Evolutionary conservation across 2,329 filamentous ascomycete species (phyloP).

Genomic region (Aspergillus japonicus): DNA sequence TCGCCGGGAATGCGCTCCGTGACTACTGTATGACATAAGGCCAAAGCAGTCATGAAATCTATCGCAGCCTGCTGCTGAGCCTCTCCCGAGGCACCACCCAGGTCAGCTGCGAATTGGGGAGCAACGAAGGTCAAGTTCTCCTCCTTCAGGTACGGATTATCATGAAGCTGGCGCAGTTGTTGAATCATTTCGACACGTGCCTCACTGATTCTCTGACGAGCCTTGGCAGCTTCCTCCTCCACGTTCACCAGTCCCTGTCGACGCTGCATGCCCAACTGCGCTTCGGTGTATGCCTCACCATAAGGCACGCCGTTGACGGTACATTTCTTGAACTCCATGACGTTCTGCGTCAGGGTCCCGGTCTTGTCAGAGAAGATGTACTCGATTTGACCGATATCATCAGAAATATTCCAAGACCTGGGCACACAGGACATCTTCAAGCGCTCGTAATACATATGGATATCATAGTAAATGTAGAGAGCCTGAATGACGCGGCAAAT

Average conservation of each 20-base stretch:
- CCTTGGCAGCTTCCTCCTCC: constrained; percentile 7
- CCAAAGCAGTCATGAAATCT: constrained; percentile 1
- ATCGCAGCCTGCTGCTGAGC: background rate
- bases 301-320: constrained; percentile 4
- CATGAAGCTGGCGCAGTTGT: constrained; percentile 4
- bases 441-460: constrained; percentile 4
- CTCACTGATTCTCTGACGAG: constrained; percentile 5
- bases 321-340: constrained; percentile 98
- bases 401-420: constrained; percentile 4
- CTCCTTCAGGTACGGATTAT: constrained; percentile 5
- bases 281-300: constrained; percentile 5
- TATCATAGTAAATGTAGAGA: constrained; percentile 3
- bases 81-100: constrained; percentile 1
- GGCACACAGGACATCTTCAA: constrained; percentile 4
- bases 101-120: constrained; percentile 1
- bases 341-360: constrained; percentile 82
- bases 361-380: constrained; percentile 98
- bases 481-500: constrained; percentile 3
- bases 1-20: constrained; percentile 4
- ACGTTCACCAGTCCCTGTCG: constrained; percentile 1
- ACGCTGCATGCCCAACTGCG: constrained; percentile 5
- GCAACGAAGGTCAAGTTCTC: constrained; percentile 4
- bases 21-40: constrained; percentile 5
- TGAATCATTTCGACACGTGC: constrained; percentile 3
- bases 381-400: constrained; percentile 74